Base-by-base conservation (phyloP, 352 stramenopile genomes). In the Thraustochytrium aureum region DNA sequence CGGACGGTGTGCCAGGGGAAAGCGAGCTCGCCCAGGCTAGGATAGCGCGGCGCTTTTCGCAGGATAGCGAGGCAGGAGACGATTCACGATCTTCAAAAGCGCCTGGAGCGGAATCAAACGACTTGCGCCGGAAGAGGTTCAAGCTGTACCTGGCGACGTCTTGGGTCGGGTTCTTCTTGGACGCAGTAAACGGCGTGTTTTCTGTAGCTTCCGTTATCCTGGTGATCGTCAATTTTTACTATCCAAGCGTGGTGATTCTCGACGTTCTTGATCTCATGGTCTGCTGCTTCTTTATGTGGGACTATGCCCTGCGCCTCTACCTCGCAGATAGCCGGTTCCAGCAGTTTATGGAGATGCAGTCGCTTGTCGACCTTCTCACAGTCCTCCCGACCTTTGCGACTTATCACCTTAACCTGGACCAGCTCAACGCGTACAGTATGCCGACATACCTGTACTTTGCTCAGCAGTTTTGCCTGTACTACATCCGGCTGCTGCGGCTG, bases 131-230 rank as follows among this genome's bases (percentile, higher is more conserved):
- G 32, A 79, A 64, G 38, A n/a, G 52, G 4, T 22, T 79, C 3
- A 41, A 47, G 10, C 20, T 79, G 1, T 79, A 79, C 6, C 50
- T 79, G 50, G 56, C 69, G 4, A 79, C 50, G 22, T 65, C 69
- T 20, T 67, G 7, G 2, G 17, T 79, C 0, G 69, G 69, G 4
- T 73, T 50, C 69, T 0, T 38, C 3, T 52, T 79, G 4, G 69
- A 79, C 59, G 7, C 65, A 7, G 12, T 79, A 4, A 79, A 79
- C 61, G 69, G 52, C 32, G n/a, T 79, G 6, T 79, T 45, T 20
- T 79, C 69, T 3, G 33, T 79, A 4, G 17, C 67, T 14, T 79
- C 69, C 22, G 50, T 79, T 2, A 10, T 7, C 41, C 32, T 79
- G 7, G 69, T 73, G 7, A 38, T 79, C 2, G 5, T 26, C 37